Evolutionary conservation across 2,329 filamentous ascomycete species (phyloP).

Genomic region (Aspergillus pseudotamarii): DNA sequence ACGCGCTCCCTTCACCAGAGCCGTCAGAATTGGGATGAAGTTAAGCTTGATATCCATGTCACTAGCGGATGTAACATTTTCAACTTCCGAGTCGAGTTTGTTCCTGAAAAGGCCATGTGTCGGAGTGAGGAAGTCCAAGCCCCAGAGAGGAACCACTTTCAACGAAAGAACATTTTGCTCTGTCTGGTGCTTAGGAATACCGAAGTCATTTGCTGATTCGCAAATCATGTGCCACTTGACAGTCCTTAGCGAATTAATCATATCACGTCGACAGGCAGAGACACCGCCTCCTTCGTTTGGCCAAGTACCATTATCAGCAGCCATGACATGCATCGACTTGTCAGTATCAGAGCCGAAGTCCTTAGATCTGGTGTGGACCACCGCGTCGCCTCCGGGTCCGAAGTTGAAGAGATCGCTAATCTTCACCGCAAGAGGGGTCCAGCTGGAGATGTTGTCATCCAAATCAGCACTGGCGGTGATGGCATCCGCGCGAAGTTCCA

Average conservation of each 20-base stretch:
- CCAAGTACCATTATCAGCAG: slow-evolving; percentile 57
- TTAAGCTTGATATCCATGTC: slow-evolving; percentile 54
- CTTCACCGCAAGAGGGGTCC: slow-evolving; percentile 56
- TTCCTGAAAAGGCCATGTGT: slow-evolving; percentile 59
- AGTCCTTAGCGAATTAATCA: slow-evolving; percentile 57
- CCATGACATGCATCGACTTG: slow-evolving; percentile 55
- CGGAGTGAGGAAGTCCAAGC: slow-evolving; percentile 55
- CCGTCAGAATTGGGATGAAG: slow-evolving; percentile 57
- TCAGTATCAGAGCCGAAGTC: slow-evolving; percentile 53
- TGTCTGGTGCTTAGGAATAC: slow-evolving; percentile 58
- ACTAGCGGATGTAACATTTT: slow-evolving; percentile 49
- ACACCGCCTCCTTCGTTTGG: slow-evolving; percentile 58
- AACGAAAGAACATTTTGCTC: slow-evolving; percentile 59
- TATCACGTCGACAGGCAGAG: slow-evolving; percentile 57
- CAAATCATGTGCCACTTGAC: slow-evolving; percentile 60
- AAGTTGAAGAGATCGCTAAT: slow-evolving; percentile 56
- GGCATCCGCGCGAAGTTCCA: slow-evolving; percentile 51
- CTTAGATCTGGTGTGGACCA: slow-evolving; percentile 54
- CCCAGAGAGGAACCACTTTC: slow-evolving; percentile 59
- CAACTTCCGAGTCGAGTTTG: slow-evolving; percentile 55
- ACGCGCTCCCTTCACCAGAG: slow-evolving; percentile 54
- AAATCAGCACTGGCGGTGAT: slow-evolving; percentile 57
- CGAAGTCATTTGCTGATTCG: slow-evolving; percentile 59
- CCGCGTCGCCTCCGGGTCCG: slow-evolving; percentile 56
- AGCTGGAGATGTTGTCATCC: slow-evolving; percentile 55